Conservation (phyloP, 306 rosid genomes). For the Prunus mira region DNA sequence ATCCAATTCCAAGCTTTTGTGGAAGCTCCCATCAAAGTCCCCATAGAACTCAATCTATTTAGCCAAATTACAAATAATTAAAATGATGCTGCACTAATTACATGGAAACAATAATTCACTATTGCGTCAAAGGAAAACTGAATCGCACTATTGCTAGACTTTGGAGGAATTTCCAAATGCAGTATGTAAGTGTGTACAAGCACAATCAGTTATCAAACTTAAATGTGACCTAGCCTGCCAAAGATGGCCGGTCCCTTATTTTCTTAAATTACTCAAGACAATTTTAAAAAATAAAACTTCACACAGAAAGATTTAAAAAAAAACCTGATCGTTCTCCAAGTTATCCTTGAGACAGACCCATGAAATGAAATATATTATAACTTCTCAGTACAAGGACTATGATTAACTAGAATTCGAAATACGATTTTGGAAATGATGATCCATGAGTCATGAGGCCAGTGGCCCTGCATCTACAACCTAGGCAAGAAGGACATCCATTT, state of each 20-base stretch:
- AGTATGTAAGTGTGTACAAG: not conserved
- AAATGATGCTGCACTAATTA: not conserved
- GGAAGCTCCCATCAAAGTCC: conserved; percentile 90
- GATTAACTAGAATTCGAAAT: not conserved
- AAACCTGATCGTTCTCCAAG: not conserved
- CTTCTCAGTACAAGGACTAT: not conserved
- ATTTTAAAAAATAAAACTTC: not conserved
- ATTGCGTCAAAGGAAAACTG: not conserved
- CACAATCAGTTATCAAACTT: not conserved
- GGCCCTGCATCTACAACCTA: not conserved
- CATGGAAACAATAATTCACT: not conserved
- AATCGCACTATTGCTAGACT: not conserved
- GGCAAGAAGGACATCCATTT: not conserved
- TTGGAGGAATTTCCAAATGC: not conserved
- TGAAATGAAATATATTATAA: not conserved
- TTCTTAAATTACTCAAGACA: not conserved
- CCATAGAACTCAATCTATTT: conserved; percentile 87
- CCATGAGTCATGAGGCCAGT: not conserved
- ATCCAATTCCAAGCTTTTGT: conserved; percentile 79
- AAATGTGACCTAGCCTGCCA: not conserved
- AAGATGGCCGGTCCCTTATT: not conserved
- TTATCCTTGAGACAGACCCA: not conserved
- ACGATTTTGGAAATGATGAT: not conserved
- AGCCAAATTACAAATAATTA: conserved; percentile 4
- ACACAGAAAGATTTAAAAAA: not conserved